Percentiles rank a stretch among this genome's conserved stretches.
Evolutionary conservation across 1,284 basidiomycete species (phyloP).

Genomic region (Malassezia dermatis): DNA sequence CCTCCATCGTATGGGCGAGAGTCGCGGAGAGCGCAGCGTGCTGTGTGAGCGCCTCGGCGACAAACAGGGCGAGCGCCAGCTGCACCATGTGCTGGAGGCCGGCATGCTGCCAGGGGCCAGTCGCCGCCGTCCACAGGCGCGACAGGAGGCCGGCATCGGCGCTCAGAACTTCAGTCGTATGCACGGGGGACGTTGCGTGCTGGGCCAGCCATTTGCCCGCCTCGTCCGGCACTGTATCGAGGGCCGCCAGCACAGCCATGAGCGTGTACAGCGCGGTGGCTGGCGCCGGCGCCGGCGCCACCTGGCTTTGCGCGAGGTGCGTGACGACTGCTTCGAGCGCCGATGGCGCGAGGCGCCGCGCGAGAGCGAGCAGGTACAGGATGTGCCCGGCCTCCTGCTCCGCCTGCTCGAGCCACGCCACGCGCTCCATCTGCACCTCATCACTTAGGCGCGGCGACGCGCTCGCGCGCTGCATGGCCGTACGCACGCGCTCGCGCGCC

Average conservation of each 20-base stretch:
- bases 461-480: conserved; percentile 20
- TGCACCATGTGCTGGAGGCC: conserved; percentile 65
- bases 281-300: conserved; percentile 19
- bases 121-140: conserved; percentile 19
- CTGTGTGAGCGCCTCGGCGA: conserved; percentile 31
- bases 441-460: conserved; percentile 25
- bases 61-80: conserved; percentile 72
- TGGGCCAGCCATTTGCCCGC: conserved; percentile 13
- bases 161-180: conserved; percentile 10
- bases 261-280: conserved; percentile 61
- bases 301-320: conserved; percentile 10
- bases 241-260: conserved; percentile 57
- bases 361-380: conserved; percentile 38
- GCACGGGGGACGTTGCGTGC: conserved; percentile 5
- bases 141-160: conserved; percentile 23
- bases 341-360: conserved; percentile 27
- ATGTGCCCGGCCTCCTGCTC: conserved; percentile 36
- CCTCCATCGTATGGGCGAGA: conserved; percentile 29
- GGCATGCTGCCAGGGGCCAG: conserved; percentile 58
- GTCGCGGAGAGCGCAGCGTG: conserved; percentile 29
- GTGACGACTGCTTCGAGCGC: conserved; percentile 26
- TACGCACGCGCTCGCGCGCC: conserved; percentile 20
- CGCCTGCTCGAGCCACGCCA: conserved; percentile 34
- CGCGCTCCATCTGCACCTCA: conserved; percentile 39
- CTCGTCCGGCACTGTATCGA: conserved; percentile 57